A percentile compares a stretch with the other conserved stretches of the same genome.
These are phyloP conservation scores for Globisporangium echinulatum DNA, from an alignment of 352 stramenopile genomes.

Conservation along the genomic window DNA sequence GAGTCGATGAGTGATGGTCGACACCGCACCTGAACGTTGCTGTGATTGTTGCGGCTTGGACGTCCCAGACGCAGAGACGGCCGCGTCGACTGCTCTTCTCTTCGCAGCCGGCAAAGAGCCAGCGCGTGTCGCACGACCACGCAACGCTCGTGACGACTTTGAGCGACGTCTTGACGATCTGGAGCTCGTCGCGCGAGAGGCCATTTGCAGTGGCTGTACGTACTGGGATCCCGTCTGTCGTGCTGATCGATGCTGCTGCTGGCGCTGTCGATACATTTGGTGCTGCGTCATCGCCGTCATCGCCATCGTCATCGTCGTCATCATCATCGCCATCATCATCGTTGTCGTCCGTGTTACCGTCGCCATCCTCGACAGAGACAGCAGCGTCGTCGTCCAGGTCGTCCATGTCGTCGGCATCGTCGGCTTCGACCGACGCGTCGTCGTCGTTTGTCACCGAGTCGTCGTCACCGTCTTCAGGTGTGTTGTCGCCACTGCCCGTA, in stretches of 20 bases:
- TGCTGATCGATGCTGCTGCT: not conserved
- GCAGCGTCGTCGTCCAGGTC: conserved; percentile 21
- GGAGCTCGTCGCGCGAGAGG: conserved; percentile 43
- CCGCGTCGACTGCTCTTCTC: conserved; percentile 53
- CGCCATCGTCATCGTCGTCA: conserved; percentile 11
- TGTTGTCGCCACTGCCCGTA: not conserved
- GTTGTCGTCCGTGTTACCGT: conserved; percentile 26
- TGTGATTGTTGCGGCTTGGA: conserved; percentile 44
- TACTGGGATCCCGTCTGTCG: not conserved
- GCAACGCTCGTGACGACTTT: conserved; percentile 60
- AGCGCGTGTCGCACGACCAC: conserved; percentile 61
- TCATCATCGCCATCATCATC: conserved; percentile 16
- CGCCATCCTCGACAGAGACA: conserved; percentile 25
- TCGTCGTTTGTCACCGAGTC: conserved; percentile 27
- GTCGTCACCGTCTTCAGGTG: conserved; percentile 14
- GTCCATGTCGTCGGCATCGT: conserved; percentile 35
- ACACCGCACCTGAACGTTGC: conserved; percentile 27
- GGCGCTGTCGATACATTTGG: conserved; percentile 12
- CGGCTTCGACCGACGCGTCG: conserved; percentile 11
- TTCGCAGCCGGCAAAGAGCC: conserved; percentile 60
- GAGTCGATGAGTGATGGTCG: not conserved
- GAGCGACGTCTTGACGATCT: conserved; percentile 38
- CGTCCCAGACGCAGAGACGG: conserved; percentile 64
- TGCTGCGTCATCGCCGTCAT: conserved; percentile 8
- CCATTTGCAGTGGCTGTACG: not conserved